phyloP scores from a whole-genome alignment of 768 basidiomycete species.

The Sarcodon sp. region DNA sequence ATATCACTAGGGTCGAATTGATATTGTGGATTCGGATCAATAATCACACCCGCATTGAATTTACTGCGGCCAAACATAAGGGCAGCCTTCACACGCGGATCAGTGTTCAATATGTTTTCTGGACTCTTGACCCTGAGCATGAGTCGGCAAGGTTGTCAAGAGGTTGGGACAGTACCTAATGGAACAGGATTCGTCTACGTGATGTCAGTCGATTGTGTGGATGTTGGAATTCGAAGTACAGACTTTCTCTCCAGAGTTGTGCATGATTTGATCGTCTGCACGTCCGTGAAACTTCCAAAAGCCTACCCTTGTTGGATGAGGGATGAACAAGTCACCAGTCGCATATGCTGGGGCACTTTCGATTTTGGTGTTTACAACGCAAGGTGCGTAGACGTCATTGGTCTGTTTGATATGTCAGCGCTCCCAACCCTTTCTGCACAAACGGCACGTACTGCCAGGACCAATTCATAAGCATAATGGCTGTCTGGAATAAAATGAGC shows the following conservation, averaged over 20 bases:
- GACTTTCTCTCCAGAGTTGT: conserved; percentile 22
- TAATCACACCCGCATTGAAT: conserved; percentile 11
- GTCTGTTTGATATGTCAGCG: conserved; percentile 3
- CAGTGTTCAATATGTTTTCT: conserved; percentile 18
- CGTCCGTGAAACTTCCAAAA: conserved; percentile 17
- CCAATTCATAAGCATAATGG: conserved; percentile 11
- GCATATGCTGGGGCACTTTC: conserved; percentile 26
- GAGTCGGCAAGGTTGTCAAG: too few relatives aligned
- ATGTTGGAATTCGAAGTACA: neutral
- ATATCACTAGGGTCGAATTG: conserved; percentile 2
- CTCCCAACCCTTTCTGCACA: neutral
- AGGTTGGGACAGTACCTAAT: conserved; percentile 9
- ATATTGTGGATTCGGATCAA: conserved; percentile 9
- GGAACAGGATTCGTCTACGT: conserved; percentile 23
- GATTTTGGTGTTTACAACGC: conserved; percentile 19
- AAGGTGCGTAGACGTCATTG: conserved; percentile 10
- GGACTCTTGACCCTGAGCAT: conserved; percentile 5
- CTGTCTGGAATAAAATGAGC: conserved; percentile 8
- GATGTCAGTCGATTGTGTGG: neutral
- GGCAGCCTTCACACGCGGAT: conserved; percentile 8
- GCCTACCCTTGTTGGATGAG: conserved; percentile 28
- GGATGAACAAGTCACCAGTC: conserved; percentile 28
- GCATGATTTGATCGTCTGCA: conserved; percentile 27
- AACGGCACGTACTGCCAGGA: conserved; percentile 8
- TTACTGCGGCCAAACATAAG: conserved; percentile 13